Evolutionary conservation across 2,329 filamentous ascomycete species (phyloP).

Genomic region (Aspergillus sojae): DNA sequence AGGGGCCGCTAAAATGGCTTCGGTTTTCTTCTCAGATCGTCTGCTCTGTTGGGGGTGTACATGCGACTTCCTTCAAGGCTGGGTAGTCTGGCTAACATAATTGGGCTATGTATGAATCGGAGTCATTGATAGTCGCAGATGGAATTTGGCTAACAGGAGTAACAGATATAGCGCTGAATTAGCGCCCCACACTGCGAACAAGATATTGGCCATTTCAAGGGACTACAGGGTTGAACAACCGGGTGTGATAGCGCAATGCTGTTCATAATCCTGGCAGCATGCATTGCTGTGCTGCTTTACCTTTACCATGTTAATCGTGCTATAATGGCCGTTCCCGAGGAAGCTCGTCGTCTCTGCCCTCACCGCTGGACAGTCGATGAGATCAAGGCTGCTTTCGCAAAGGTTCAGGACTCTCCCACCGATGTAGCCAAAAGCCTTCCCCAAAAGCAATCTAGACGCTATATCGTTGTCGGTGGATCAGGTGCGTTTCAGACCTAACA

Average conservation of each 20-base stretch:
- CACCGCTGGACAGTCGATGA: slow-evolving; percentile 39
- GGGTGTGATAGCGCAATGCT: slow-evolving; percentile 10
- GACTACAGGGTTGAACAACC: neutral
- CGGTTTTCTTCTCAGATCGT: neutral
- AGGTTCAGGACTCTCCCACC: slow-evolving; percentile 29
- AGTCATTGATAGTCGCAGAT: neutral
- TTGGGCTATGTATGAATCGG: neutral
- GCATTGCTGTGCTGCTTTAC: slow-evolving; percentile 25
- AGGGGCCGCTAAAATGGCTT: neutral
- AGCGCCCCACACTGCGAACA: neutral
- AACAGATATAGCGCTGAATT: neutral
- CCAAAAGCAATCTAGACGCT: slow-evolving; percentile 40
- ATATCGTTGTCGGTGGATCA: slow-evolving; percentile 43
- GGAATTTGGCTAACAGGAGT: neutral
- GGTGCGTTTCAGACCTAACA: slow-evolving; percentile 27
- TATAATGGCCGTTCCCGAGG: slow-evolving; percentile 30
- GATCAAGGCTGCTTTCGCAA: slow-evolving; percentile 35
- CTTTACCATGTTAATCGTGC: slow-evolving; percentile 34
- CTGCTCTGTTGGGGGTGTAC: neutral
- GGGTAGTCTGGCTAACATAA: neutral
- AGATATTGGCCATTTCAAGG: neutral
- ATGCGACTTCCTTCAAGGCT: neutral
- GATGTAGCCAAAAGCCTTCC: slow-evolving; percentile 39
- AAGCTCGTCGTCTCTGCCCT: slow-evolving; percentile 29
- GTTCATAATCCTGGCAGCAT: slow-evolving; percentile 16